Percentiles rank a stretch among this genome's conserved stretches.
Evolutionary conservation across 495 filamentous ascomycete species (phyloP).

Genomic region (Penicillium odoratum): DNA sequence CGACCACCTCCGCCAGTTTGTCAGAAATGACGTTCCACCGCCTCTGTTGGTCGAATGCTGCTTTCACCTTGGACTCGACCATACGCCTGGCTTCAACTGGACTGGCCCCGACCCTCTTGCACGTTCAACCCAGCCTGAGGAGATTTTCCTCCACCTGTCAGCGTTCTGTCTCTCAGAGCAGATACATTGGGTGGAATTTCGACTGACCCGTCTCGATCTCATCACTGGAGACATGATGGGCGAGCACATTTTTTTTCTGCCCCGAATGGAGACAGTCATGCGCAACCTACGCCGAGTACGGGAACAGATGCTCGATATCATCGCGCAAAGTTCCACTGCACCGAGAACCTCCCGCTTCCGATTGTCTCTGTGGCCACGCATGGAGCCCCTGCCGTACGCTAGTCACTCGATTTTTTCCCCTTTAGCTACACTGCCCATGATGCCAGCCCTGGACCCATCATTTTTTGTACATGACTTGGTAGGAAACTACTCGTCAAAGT

Average conservation of each 20-base stretch:
- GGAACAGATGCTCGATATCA: constrained; percentile 8
- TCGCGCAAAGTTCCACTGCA: not conserved
- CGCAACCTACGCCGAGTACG: constrained; percentile 10
- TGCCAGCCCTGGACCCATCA: not conserved
- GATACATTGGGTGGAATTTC: constrained; percentile 11
- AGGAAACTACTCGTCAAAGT: not conserved
- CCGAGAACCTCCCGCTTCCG: not conserved
- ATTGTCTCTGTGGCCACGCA: constrained; percentile 8
- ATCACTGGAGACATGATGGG: not conserved
- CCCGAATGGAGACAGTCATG: constrained; percentile 6
- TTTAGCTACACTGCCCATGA: not conserved
- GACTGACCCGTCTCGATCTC: not conserved
- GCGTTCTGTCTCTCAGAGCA: constrained; percentile 3
- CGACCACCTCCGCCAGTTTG: not conserved
- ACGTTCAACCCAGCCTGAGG: constrained; percentile 2
- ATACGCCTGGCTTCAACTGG: constrained; percentile 5
- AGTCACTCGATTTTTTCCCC: not conserved
- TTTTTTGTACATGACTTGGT: not conserved
- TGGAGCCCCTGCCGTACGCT: constrained; percentile 2
- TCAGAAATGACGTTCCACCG: not conserved
- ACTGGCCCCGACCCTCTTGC: constrained; percentile 9
- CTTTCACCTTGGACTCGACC: constrained; percentile 3
- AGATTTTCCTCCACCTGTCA: constrained; percentile 11
- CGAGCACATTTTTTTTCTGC: constrained; percentile 16
- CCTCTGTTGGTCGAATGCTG: constrained; percentile 4